Base-by-base conservation (phyloP, 805 yeast genomes). In the Sporopachydermia lactativora region DNA sequence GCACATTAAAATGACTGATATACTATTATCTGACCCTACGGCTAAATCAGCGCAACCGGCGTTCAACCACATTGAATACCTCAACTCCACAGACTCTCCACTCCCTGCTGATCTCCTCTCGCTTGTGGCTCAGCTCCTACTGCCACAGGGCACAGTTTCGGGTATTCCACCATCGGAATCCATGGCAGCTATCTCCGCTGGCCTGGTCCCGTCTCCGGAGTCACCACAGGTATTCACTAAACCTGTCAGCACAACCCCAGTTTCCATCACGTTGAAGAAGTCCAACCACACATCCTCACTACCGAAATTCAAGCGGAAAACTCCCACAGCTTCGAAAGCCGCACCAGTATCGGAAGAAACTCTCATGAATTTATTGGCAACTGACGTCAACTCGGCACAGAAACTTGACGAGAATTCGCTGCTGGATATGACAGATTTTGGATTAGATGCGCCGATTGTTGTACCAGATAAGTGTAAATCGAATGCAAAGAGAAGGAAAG, bases 401-500 rank as follows among this genome's bases (percentile, higher is more conserved):
- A 8, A 24, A n/a, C 31, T 24, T 24, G 31, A 24, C n/a, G 31
- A 24, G 31, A 24, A 24, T n/a, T 24, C 31, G 13, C n/a, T 24
- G n/a, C 13, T 24, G 8, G 31, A 24, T 24, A 24, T 24, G 31
- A 24, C 31, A 8, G 31, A 24, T 24, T 24, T 24, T n/a, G 31
- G 31, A 8, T 24, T 24, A 24, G 31, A 24, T 24, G 31, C 31
- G n/a, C 31, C 31, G 8, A 24, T 24, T 24, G 31, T 24, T 24
- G 31, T 24, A n/a, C 31, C 31, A 24, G 31, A 24, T 8, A 24
- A 24, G n/a, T 24, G 31, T 24, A 24, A 24, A 24, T 24, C 31
- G 31, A 24, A 24, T n/a, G 31, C 31, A 14, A 73, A 70, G 61
- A 71, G 95, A 57, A 75, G 89, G 65, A 85, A 78, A 62, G 98